phyloP scores from a whole-genome alignment of 2,329 filamentous ascomycete species.

The Phaeosphaeriaceae sp. region DNA sequence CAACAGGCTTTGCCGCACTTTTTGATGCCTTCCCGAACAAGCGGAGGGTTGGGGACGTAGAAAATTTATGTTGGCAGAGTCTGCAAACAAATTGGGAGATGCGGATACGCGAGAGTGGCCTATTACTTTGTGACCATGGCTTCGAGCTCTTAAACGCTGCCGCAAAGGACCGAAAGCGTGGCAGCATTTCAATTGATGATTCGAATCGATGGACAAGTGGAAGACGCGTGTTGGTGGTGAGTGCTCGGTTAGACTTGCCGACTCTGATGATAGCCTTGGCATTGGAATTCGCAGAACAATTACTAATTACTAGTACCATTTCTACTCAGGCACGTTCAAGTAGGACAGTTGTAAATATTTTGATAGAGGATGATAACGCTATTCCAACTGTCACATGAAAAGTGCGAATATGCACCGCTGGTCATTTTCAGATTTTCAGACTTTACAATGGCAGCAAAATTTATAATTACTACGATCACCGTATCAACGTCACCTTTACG shows the following conservation, averaged over 20 bases:
- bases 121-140: slow-evolving; percentile 7
- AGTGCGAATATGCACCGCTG: no score
- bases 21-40: slow-evolving; percentile 19
- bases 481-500: not conserved
- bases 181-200: slow-evolving; percentile 33
- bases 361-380: no score
- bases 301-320: no score
- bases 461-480: not conserved
- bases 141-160: slow-evolving; percentile 26
- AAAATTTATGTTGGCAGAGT: slow-evolving; percentile 41
- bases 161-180: slow-evolving; percentile 27
- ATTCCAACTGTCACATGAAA: no score
- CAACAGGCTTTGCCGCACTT: slow-evolving; percentile 23
- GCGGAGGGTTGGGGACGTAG: slow-evolving; percentile 31
- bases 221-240: slow-evolving; percentile 14
- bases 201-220: not conserved
- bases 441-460: no score
- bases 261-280: slow-evolving; percentile 20
- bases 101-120: slow-evolving; percentile 4
- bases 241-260: slow-evolving; percentile 30
- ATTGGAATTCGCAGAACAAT: not conserved
- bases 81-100: slow-evolving; percentile 30
- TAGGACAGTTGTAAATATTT: no score
- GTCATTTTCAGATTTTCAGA: no score
- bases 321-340: no score